A percentile compares a stretch with the other conserved stretches of the same genome.
These are phyloP conservation scores for Podaxis rugospora DNA, from an alignment of 768 basidiomycete species.

Conservation along the genomic window DNA sequence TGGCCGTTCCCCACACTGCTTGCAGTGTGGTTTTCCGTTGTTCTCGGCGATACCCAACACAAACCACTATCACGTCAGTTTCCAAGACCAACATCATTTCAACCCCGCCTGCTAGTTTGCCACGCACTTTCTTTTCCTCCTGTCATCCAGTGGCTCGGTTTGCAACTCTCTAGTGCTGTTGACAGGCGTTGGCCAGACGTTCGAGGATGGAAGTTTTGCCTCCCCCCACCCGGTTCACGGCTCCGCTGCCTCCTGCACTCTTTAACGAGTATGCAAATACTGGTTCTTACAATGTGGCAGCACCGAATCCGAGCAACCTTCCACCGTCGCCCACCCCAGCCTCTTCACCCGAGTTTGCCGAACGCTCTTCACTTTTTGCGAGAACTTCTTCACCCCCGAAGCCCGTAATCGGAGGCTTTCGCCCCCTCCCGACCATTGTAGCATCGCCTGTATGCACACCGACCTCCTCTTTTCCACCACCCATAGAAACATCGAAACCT, in stretches of 20 bases:
- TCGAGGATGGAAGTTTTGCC: conserved; percentile 14
- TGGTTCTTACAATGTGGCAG: neutral
- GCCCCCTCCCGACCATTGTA: conserved; percentile 52
- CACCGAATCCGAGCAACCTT: neutral
- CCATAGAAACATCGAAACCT: conserved; percentile 16
- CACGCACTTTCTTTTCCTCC: neutral
- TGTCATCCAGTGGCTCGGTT: neutral
- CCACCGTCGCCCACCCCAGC: neutral
- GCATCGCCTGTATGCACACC: conserved; percentile 59
- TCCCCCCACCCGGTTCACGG: neutral
- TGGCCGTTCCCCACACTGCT: neutral
- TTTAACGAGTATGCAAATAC: neutral
- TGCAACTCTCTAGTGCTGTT: neutral
- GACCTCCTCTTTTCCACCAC: conserved; percentile 26
- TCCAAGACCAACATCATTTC: neutral
- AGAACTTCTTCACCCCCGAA: conserved; percentile 13
- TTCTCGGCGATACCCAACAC: neutral
- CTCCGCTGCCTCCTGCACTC: conserved; percentile 1
- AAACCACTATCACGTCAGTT: neutral
- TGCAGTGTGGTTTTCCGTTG: neutral
- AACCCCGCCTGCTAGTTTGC: neutral
- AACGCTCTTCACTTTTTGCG: neutral
- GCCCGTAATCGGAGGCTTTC: conserved; percentile 32
- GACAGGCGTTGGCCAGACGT: neutral
- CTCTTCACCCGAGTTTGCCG: neutral